phyloP scores from a whole-genome alignment of 345 rosid species.

The Reutealis trisperma region DNA sequence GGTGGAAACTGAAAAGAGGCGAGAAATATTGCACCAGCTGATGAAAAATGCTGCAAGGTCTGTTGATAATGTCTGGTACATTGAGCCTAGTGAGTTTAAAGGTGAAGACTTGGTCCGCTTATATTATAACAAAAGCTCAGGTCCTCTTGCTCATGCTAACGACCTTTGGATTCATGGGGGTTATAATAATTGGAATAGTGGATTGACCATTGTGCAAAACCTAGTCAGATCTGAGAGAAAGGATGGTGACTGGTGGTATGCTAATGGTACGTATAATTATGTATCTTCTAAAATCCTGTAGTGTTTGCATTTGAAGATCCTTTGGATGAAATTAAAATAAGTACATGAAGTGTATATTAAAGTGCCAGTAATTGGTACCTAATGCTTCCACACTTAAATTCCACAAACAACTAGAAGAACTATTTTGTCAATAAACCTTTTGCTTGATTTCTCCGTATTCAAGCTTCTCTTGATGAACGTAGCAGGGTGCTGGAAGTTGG shows the following conservation, averaged over 20 bases:
- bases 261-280: constrained; percentile 53
- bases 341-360: neutral
- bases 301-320: neutral
- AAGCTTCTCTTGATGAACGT: neutral
- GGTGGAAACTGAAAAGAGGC: constrained; percentile 56
- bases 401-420: neutral
- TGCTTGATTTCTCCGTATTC: neutral
- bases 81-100: constrained; percentile 65
- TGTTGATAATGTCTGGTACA: constrained; percentile 61
- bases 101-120: constrained; percentile 57
- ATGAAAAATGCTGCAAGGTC: constrained; percentile 54
- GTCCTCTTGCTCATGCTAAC: constrained; percentile 65
- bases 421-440: neutral
- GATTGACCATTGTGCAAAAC: constrained; percentile 61
- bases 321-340: neutral
- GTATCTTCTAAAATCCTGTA: constrained; percentile 3
- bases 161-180: constrained; percentile 95
- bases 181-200: constrained; percentile 74
- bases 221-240: constrained; percentile 52
- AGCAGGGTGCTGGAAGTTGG: neutral
- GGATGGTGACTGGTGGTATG: constrained; percentile 83
- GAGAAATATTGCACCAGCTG: constrained; percentile 42
- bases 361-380: neutral
- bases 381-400: too few relatives aligned
- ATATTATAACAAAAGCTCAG: constrained; percentile 67